Base-by-base conservation (phyloP, 2,329 filamentous ascomycete species). In the Scedosporium apiospermum region DNA sequence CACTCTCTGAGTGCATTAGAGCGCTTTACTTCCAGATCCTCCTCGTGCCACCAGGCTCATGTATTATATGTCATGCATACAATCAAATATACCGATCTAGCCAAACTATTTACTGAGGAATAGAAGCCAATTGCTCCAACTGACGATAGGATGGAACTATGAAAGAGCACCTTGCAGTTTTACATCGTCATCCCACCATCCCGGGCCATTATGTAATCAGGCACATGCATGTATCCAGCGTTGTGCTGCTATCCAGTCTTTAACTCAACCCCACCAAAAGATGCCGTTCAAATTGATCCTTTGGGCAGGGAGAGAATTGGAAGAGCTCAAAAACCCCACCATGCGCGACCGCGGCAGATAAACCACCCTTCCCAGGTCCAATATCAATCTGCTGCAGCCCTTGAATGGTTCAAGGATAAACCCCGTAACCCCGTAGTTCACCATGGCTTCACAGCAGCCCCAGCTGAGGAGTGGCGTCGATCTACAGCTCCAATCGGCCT, bases 401-500 rank as follows among this genome's bases (percentile, higher is more conserved):
- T 55, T 55, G 12, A 7, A 55, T 55, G 51, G 51, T 55, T 53
- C 51, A 14, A 55, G 12, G 57, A 60, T 38, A 12, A 12, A 38
- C 34, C 10, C 6, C 10, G 34, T 38, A 64, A 63, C 63, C 64
- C 64, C 55, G 57, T 64, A 65, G 63, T 64, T 65, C 63, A 66
- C 64, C 64, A 65, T 65, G 60, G 30, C 64, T 68, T 55, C 60
- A 16, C 38, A 61, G 27, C 60, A 61, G 59, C 75, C 75, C 55
- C 69, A 72, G 57, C 76, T 83, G 57, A 81, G 77, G 66, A 78
- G 76, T 68, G 80, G 76, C 64, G 78, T 82, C 60, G 80, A 83
- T 66, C 73, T 81, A 60, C 79, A 82, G 73, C 75, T 86, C 9
- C 80, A 84, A 72, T 76, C 77, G 14, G 81, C 81, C 61, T 86